Base-by-base conservation (phyloP, 176 grass and related monocot species). In the Aechmea fasciata region DNA sequence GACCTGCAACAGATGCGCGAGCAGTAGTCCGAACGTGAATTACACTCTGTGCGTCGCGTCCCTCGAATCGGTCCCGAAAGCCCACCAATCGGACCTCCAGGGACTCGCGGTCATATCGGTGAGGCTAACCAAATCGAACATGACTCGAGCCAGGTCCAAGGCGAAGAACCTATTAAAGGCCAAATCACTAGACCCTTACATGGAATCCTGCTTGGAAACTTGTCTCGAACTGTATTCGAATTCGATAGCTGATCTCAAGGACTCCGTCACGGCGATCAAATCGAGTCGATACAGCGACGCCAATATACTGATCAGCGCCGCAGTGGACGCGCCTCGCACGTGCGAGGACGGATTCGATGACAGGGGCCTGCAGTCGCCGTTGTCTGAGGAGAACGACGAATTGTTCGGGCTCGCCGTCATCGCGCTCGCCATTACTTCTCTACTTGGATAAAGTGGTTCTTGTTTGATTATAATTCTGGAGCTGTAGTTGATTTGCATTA, bases 271-370 rank as follows among this genome's bases (percentile, higher is more conserved):
- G 73, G 13, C 17, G 11, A 15, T 76, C 9, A 48, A 76, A 49
- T 28, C 73, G 24, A 28, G 51, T 11, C n/a, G 50, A 2, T 57
- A 67, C n/a, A 17, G 12, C 1, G 64, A 76, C 9, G 73, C 73
- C 3, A 67, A 47, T 11, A n/a, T 55, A 11, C 57, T 20, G 19
- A 53, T 48, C 5, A 57, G 64, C 50, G 48, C 50, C 11, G 73
- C 51, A 0, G 14, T 76, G 25, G 64, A 67, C 26, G 63, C 26
- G 3, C 63, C 73, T 24, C 25, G 50, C 64, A 64, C 51, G 2
- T 76, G 73, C 64, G 73, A 76, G 26, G 64, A 76, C 13, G 50
- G 23, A 50, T 76, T 76, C 10, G 11, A 20, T 15, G 73, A 75
- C 10, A 10, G 11, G 12, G 25, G 28, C 25, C 12, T 76, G 13